Evolutionary conservation across 106 monocot species (phyloP), one percentile per base, ranked within the genome.

Genomic region (Phalaenopsis equestris): DNA sequence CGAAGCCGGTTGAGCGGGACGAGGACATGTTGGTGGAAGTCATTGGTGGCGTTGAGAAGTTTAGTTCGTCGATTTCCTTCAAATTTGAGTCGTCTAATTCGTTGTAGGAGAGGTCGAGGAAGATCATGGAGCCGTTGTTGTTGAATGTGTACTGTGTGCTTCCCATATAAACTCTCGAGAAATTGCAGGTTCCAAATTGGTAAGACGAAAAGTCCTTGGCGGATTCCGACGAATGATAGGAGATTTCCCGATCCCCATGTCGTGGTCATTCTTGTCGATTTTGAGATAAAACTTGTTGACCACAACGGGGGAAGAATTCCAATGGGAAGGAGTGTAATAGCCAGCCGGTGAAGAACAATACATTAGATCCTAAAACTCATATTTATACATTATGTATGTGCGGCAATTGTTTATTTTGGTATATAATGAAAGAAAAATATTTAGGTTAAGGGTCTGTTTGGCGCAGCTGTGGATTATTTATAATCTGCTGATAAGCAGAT

Each of bases 111-210:
- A 96, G 84, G 77, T 96, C 96, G 15, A 96, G 84, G 65, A 96
- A 96, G 58, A 96, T 91, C 86, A 93, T 93, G 11, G 96, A 90
- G 16, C 96, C 96, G 81, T 96, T 96, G 87, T 96, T 87, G 84
- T 90, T 91, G 88, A 96, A 96, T 6, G 96, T 96, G 79, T 91
- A 91, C 77, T 87, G 85, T 0, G 93, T 90, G 84, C 79, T 91
- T 18, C 96, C 96, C 86, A 90, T 90, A 79, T 96, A 96, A 23
- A 93, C 85, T 76, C 93, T 81, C 5, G 91, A 93, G 86, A 93
- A 96, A 77, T 93, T 96, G 84, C 96, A 96, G 75, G 86, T 75
- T 78, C 78, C 39, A 85, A 80, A 48, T 88, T 91, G 18, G 89
- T 82, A 75, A 92, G 48, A 5, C 83, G 78, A 73, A 52, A 65